A percentile compares a stretch with the other conserved stretches of the same genome.
These are phyloP conservation scores for Forsythia suspensa DNA, from an alignment of 257 asterid species.

Conservation along the genomic window DNA sequence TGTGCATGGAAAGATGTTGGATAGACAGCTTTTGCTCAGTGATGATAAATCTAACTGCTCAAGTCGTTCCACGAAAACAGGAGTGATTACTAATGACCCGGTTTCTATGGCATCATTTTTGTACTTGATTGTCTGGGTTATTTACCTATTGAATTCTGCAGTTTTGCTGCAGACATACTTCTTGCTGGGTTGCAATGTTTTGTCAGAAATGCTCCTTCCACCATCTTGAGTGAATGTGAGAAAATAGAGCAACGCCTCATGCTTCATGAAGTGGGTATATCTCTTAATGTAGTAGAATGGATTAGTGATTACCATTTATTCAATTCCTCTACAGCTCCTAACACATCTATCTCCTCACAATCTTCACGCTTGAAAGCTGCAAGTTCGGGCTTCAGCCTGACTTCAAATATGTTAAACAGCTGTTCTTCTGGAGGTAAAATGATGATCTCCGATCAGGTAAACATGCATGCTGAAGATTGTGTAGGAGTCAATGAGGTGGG, in stretches of 20 bases:
- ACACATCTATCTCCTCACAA: slow-evolving; percentile 28
- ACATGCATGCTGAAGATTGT: slow-evolving; percentile 17
- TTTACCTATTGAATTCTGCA: slow-evolving; percentile 82
- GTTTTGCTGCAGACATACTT: slow-evolving; percentile 75
- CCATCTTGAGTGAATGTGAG: slow-evolving; percentile 73
- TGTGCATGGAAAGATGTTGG: slow-evolving; percentile 30
- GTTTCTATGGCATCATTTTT: slow-evolving; percentile 54
- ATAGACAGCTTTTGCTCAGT: background rate
- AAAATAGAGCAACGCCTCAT: slow-evolving; percentile 62
- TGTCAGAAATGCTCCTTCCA: slow-evolving; percentile 69
- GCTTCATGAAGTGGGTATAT: slow-evolving; percentile 89
- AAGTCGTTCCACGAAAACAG: background rate
- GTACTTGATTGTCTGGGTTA: slow-evolving; percentile 77
- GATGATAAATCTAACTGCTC: background rate
- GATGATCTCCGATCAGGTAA: slow-evolving; percentile 28
- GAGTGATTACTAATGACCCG: slow-evolving; percentile 26
- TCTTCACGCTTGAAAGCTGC: slow-evolving; percentile 36
- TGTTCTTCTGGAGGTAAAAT: slow-evolving; percentile 26
- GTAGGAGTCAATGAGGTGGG: slow-evolving; percentile 25
- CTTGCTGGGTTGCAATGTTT: slow-evolving; percentile 71
- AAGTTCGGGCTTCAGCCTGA: slow-evolving; percentile 13
- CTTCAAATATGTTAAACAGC: slow-evolving; percentile 15
- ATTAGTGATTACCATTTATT: slow-evolving; percentile 62
- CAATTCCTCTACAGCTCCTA: slow-evolving; percentile 34
- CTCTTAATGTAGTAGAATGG: slow-evolving; percentile 90